Conservation (phyloP, 2,329 filamentous ascomycete genomes). For the Beauveria asiatica region DNA sequence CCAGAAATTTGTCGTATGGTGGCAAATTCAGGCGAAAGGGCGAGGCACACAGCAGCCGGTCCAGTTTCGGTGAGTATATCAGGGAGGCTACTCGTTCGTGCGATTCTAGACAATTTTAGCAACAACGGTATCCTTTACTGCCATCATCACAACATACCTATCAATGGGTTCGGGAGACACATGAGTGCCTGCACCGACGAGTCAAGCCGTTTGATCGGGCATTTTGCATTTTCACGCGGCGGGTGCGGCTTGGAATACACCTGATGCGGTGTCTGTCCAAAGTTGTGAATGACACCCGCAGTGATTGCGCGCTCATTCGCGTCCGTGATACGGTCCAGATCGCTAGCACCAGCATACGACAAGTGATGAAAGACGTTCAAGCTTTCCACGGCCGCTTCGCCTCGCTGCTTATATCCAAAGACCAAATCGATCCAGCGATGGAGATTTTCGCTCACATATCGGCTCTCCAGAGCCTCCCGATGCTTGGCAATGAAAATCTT, state of each 20-base stretch:
- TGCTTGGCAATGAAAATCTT: constrained; percentile 94
- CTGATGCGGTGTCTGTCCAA: constrained; percentile 94
- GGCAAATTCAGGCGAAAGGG: constrained; percentile 82
- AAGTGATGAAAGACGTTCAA: constrained; percentile 95
- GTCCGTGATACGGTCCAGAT: constrained; percentile 85
- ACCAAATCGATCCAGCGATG: constrained; percentile 95
- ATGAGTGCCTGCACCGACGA: constrained; percentile 67
- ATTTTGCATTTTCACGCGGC: constrained; percentile 58
- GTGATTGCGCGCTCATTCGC: constrained; percentile 79
- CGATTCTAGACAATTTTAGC: constrained; percentile 37
- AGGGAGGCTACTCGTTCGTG: constrained; percentile 75
- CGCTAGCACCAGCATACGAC: constrained; percentile 88
- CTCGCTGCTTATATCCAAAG: constrained; percentile 89
- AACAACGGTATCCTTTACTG: background rate
- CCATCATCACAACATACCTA: constrained; percentile 40
- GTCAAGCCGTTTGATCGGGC: constrained; percentile 64
- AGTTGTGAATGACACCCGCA: constrained; percentile 96
- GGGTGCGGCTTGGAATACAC: constrained; percentile 80
- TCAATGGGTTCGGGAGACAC: constrained; percentile 67
- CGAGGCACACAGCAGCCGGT: constrained; percentile 74
- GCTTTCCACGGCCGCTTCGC: constrained; percentile 82
- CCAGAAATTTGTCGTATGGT: constrained; percentile 85
- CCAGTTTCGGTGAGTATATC: constrained; percentile 68
- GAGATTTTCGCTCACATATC: constrained; percentile 80
- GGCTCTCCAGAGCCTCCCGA: constrained; percentile 89